Evolutionary conservation across 257 asterid species (phyloP), one percentile per base, ranked within the genome.

Genomic region (Anisodus acutangulus): DNA sequence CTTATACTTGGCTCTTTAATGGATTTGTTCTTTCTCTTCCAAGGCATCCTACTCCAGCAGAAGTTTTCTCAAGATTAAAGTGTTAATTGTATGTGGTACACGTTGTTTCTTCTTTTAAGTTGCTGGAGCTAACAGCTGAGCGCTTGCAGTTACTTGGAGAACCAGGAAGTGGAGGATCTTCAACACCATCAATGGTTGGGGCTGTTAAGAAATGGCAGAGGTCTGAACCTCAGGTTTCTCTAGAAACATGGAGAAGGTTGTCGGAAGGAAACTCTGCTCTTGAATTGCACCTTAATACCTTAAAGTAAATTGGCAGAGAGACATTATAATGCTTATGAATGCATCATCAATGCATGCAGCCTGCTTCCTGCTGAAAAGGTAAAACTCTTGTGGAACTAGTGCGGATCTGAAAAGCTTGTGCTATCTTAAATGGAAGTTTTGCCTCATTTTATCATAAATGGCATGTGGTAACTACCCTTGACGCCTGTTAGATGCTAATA

Each of bases 181-280:
- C 98, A 58, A 95, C 99, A 4, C 96, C 97, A 2, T 95, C 99
- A 47, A 91, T 95, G 99, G 98, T 94, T 80, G 97, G 99, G 84
- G 97, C 99, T 66, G 97, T 94, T 83, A 95, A 94, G 93, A 94
- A 92, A 90, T 95, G 98, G 98, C 99, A 93, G 87, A 95, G 93
- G 74, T 84, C 96, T 78, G 98, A 95, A 82, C 98, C 97, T 49
- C 83, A 92, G 89, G 91, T 83, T 81, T 89, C 99, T 47, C 82
- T 72, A 4, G 55, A 51, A 55, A 55, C 96, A 79, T 95, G 99
- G 99, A 95, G 86, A 84, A 90, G 88, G 79, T 88, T 95, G 87
- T 92, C 95, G 47, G 96, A 91, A 85, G 93, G 93, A 82, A 95
- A 94, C 84, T 86, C 95, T 80, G 85, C 92, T 3, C 97, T 95